phyloP scores from a whole-genome alignment of 1,139 yeast species.

The Nakaseomyces uthaithaninus region DNA sequence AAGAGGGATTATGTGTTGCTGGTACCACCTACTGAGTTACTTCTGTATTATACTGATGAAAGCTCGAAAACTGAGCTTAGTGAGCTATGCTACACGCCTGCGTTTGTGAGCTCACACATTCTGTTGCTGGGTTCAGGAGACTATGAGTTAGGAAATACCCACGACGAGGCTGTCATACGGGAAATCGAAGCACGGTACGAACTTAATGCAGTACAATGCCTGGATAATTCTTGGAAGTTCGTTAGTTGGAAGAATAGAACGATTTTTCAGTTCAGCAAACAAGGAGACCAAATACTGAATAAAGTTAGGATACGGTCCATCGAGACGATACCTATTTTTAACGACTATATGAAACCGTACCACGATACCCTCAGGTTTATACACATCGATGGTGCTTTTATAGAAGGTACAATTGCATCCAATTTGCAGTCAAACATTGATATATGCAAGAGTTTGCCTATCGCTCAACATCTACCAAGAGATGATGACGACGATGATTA shows the following conservation, averaged over 20 bases:
- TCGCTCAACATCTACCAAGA: not conserved
- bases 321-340: slow-evolving; percentile 39
- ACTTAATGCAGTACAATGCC: slow-evolving; percentile 6
- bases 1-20: slow-evolving; percentile 48
- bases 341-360: slow-evolving; percentile 30
- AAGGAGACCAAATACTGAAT: slow-evolving; percentile 46
- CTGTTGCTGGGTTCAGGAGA: slow-evolving; percentile 33
- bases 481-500: not conserved
- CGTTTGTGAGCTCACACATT: slow-evolving; percentile 66
- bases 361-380: not conserved
- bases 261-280: slow-evolving; percentile 41
- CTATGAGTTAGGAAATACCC: slow-evolving; percentile 10
- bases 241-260: slow-evolving; percentile 44
- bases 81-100: slow-evolving; percentile 57
- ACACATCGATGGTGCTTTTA: not conserved
- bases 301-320: slow-evolving; percentile 40
- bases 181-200: slow-evolving; percentile 2
- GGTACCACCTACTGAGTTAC: slow-evolving; percentile 50
- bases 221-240: slow-evolving; percentile 51
- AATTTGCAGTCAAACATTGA: slow-evolving; percentile 3
- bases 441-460: not conserved
- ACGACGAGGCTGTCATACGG: slow-evolving; percentile 38
- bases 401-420: not conserved
- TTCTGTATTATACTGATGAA: slow-evolving; percentile 46
- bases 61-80: slow-evolving; percentile 39